phyloP scores from a whole-genome alignment of 768 basidiomycete species.

The Pisolithus microcarpus region DNA sequence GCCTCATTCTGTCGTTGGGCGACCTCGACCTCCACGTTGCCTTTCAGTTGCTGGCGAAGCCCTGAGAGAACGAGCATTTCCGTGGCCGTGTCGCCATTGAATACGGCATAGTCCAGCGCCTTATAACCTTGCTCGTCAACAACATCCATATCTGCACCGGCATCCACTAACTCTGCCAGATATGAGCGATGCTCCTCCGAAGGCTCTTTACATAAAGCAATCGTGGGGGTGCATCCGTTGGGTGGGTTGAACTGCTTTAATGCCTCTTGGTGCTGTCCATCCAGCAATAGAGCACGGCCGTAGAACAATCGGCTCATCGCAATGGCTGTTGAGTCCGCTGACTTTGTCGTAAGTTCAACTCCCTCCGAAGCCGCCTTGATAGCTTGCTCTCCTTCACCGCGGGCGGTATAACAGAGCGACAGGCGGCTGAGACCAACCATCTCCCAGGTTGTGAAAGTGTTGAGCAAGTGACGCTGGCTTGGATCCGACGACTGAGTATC shows the following conservation, averaged over 20 bases:
- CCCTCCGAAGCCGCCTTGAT: not conserved
- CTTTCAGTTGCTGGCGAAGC: not conserved
- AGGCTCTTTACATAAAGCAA: not conserved
- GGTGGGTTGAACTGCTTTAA: not conserved
- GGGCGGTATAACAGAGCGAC: not conserved
- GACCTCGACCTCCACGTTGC: not conserved
- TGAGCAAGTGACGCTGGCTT: not conserved
- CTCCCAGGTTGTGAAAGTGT: not conserved
- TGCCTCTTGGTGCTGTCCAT: not conserved
- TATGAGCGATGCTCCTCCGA: not conserved
- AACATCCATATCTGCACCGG: not conserved
- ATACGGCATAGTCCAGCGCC: not conserved
- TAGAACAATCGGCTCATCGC: not conserved
- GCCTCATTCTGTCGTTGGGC: not conserved
- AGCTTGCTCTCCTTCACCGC: not conserved
- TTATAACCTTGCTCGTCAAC: not conserved
- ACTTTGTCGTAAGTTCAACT: not conserved
- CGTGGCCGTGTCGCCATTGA: not conserved
- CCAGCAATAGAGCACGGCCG: not conserved
- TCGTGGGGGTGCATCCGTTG: not conserved
- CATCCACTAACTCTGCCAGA: not conserved
- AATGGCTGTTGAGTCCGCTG: not conserved
- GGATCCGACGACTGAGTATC: not conserved
- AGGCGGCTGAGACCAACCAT: not conserved
- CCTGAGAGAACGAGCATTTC: not conserved